Conservation (phyloP, 768 basidiomycete genomes). For the Auriscalpium vulgare region DNA sequence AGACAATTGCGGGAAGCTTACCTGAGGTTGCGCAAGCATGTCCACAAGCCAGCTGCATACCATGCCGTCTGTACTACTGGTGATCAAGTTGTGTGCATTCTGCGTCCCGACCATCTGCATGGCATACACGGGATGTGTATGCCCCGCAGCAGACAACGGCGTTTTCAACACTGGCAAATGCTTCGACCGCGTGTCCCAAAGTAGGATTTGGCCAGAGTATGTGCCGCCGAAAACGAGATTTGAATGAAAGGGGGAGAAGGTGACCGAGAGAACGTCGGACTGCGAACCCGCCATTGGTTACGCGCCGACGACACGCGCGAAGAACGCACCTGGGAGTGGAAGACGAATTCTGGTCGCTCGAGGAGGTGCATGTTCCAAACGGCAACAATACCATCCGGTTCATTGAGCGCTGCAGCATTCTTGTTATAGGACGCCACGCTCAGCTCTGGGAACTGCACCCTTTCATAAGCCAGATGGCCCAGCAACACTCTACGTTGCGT, state of each 20-base stretch:
- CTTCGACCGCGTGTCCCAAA: conserved; percentile 98
- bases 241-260: conserved; percentile 96
- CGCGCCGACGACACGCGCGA: not conserved
- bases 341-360: conserved; percentile 95
- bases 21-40: conserved; percentile 98
- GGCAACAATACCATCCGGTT: conserved; percentile 94
- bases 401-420: conserved; percentile 86
- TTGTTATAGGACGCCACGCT: conserved; percentile 97
- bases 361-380: conserved; percentile 96
- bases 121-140: conserved; percentile 97
- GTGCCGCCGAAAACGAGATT: conserved; percentile 97
- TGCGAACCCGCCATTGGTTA: conserved; percentile 23
- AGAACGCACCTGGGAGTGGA: conserved; percentile 86
- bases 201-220: conserved; percentile 96
- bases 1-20: conserved; percentile 21
- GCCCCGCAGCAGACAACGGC: conserved; percentile 89
- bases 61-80: conserved; percentile 92
- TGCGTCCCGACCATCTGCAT: conserved; percentile 99
- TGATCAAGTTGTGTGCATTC: conserved; percentile 96
- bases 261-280: conserved; percentile 97
- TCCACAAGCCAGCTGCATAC: conserved; percentile 98
- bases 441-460: conserved; percentile 81
- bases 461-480: conserved; percentile 1
- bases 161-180: conserved; percentile 95
- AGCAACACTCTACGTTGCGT: not conserved